These are phyloP conservation scores for Vigna nakashimae DNA, from an alignment of 306 rosid species.

Conservation along the genomic window DNA sequence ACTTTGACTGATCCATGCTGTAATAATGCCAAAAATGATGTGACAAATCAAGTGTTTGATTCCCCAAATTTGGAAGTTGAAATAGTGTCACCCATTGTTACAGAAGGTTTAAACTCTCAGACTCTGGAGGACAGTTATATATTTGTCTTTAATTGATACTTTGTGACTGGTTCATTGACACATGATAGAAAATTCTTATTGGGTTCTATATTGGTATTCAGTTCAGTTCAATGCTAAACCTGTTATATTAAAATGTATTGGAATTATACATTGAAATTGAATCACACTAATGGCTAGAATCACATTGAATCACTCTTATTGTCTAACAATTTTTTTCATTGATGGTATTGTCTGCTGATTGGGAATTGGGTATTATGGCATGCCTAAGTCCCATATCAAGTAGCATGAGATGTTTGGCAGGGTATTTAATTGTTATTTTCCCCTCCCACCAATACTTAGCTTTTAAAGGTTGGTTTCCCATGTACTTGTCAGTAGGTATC, in stretches of 20 bases:
- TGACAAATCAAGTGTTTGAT: conserved; percentile 47
- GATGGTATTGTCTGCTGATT: conserved; percentile 16
- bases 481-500: too few species aligned
- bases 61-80: conserved; percentile 53
- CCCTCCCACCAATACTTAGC: too few species aligned
- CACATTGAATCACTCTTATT: neutral
- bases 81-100: conserved; percentile 47
- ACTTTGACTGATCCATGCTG: conserved; percentile 47
- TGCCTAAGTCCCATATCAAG: too few species aligned
- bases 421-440: too few species aligned
- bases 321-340: conserved; percentile 23
- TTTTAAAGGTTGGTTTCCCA: too few species aligned
- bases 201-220: neutral
- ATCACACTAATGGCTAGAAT: neutral
- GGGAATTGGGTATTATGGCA: too few species aligned
- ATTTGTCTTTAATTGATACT: conserved; percentile 33
- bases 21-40: conserved; percentile 47
- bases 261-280: conserved; percentile 17
- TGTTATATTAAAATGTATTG: neutral
- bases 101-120: conserved; percentile 52
- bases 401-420: too few species aligned
- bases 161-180: conserved; percentile 31
- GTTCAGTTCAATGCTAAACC: neutral
- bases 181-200: conserved; percentile 27
- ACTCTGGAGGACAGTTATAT: conserved; percentile 46